Percentiles rank a stretch among this genome's conserved stretches.
phyloP scores from a whole-genome alignment of 2,329 filamentous ascomycete species.

The Fusarium pininemorale region DNA sequence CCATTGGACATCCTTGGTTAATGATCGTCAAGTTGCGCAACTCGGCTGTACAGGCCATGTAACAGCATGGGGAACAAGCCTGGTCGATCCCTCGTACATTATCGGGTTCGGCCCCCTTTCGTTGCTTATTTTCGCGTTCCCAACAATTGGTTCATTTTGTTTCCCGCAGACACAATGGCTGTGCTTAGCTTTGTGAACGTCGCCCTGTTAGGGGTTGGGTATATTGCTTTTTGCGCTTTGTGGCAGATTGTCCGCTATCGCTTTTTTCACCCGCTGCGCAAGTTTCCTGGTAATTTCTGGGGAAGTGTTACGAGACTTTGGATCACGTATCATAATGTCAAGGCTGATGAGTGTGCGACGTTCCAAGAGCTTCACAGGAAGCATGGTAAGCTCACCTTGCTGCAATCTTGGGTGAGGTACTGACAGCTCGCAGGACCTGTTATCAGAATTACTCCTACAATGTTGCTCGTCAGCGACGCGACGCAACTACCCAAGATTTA shows the following conservation, averaged over 20 bases:
- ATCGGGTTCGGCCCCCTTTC: background rate
- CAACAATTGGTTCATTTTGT: conserved; percentile 5
- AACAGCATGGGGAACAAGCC: background rate
- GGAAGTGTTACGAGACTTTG: conserved; percentile 29
- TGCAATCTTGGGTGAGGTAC: too few relatives aligned
- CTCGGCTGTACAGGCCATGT: background rate
- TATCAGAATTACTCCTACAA: conserved; percentile 37
- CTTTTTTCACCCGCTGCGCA: conserved; percentile 28
- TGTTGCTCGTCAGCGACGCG: conserved; percentile 47
- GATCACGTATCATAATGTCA: conserved; percentile 37
- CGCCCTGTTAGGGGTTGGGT: conserved; percentile 14
- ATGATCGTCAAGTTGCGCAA: conserved; percentile 2
- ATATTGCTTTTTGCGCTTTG: background rate
- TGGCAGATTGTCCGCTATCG: conserved; percentile 30
- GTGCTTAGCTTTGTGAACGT: conserved; percentile 8
- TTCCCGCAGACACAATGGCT: conserved; percentile 5
- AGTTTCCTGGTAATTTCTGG: conserved; percentile 33
- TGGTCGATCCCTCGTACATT: background rate
- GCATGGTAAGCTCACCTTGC: background rate
- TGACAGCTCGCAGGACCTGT: conserved; percentile 20
- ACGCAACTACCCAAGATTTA: conserved; percentile 66
- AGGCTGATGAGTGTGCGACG: conserved; percentile 21
- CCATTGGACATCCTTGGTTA: conserved; percentile 1
- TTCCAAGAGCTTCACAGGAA: conserved; percentile 29
- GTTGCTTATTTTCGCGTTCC: conserved; percentile 9